Conservation (phyloP, 108 stramenopile genomes). For the Pseudonitzschia pungens region DNA sequence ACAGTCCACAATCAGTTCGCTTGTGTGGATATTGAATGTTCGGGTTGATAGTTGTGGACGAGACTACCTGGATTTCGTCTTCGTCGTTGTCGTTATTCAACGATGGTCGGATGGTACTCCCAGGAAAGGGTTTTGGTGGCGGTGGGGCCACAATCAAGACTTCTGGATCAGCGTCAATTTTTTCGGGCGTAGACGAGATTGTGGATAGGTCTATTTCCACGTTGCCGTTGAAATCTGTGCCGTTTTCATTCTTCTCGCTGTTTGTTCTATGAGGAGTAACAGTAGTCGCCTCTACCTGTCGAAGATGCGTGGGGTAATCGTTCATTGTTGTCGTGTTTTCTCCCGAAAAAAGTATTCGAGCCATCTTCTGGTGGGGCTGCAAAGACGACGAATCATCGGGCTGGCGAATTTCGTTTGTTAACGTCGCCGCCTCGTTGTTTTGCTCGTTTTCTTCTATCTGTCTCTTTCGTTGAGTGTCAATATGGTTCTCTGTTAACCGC, state of each 20-base stretch:
- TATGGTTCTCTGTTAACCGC: background rate
- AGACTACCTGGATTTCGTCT: constrained; percentile 46
- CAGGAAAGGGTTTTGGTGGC: background rate
- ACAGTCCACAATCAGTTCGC: constrained; percentile 48
- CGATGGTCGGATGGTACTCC: background rate
- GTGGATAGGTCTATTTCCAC: background rate
- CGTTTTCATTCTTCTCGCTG: background rate
- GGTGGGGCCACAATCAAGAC: background rate
- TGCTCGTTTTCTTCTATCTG: background rate
- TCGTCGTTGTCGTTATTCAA: background rate
- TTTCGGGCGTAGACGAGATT: background rate
- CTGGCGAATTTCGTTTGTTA: too few relatives aligned
- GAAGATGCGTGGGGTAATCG: too few relatives aligned
- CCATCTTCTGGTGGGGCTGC: background rate
- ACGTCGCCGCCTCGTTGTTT: too few relatives aligned
- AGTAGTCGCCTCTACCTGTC: background rate
- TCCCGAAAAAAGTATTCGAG: too few relatives aligned
- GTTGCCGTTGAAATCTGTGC: background rate
- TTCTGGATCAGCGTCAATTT: background rate
- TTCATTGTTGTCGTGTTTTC: background rate
- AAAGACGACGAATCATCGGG: background rate
- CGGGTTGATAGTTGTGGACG: constrained; percentile 50
- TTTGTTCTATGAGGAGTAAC: background rate
- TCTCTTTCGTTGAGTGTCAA: background rate
- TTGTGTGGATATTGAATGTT: constrained; percentile 61